These are phyloP conservation scores for Nakaseomyces glabratus DNA, from an alignment of 1,139 yeast species.

Conservation along the genomic window DNA sequence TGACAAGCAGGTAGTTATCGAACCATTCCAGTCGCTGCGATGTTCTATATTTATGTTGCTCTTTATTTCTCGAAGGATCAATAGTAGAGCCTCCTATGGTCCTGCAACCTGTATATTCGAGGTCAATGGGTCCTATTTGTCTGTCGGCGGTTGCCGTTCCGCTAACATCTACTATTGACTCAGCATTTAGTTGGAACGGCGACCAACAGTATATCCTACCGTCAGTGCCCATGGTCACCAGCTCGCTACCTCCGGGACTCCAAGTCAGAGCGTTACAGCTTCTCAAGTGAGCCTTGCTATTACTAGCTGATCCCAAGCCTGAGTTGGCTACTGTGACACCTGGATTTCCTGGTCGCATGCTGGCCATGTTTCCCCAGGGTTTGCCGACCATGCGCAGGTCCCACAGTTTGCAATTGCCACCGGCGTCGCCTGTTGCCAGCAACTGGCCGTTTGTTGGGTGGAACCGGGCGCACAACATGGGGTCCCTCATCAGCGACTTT, in stretches of 20 bases:
- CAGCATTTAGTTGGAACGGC: slow-evolving; percentile 11
- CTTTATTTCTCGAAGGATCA: slow-evolving; percentile 33
- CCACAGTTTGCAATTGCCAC: slow-evolving; percentile 45
- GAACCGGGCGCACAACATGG: slow-evolving; percentile 65
- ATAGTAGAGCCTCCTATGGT: slow-evolving; percentile 29
- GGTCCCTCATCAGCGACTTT: slow-evolving; percentile 45
- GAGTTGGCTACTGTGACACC: no score
- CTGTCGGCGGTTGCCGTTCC: no score
- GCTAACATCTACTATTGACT: slow-evolving; percentile 2
- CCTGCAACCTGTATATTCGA: slow-evolving; percentile 1
- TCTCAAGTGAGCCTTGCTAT: slow-evolving; percentile 17
- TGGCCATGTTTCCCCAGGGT: slow-evolving; percentile 15
- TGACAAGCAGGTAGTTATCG: slow-evolving; percentile 50
- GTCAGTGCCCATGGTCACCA: slow-evolving; percentile 22
- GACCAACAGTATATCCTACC: slow-evolving; percentile 24
- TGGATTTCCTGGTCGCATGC: slow-evolving; percentile 10
- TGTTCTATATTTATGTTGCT: slow-evolving; percentile 22
- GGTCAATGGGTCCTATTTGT: not conserved
- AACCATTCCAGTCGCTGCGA: slow-evolving; percentile 43
- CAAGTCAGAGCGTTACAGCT: slow-evolving; percentile 24
- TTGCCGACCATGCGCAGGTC: slow-evolving; percentile 22
- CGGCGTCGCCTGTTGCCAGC: slow-evolving; percentile 68
- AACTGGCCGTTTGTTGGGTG: slow-evolving; percentile 46
- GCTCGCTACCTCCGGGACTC: slow-evolving; percentile 17
- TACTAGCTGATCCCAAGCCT: not conserved